Evolutionary conservation across 2,329 filamentous ascomycete genomes (phyloP), one percentile per base, ranked within the genome.

Genomic region (Rhynchosporium secalis): DNA sequence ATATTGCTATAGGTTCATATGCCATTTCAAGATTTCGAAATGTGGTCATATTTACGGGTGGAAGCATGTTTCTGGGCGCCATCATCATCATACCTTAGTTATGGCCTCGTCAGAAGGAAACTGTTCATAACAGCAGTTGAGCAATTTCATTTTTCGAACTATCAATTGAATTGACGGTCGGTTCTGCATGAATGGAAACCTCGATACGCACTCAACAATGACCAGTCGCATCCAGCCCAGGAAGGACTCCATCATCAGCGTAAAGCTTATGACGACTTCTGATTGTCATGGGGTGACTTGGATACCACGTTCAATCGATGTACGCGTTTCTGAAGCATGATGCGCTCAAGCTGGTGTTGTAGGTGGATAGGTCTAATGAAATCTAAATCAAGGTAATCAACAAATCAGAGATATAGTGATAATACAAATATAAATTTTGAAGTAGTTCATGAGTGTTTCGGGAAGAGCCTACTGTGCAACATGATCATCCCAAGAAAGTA

Each of bases 41-140:
- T 38, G n/a, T 71, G 40, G 63, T 71, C 3, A 56, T 68, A 12
- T 71, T 70, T 45, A 70, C 68, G 2, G 68, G 69, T 9, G 41
- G 52, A 26, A 69, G 62, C 26, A 68, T 71, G 66, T 15, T 64
- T 8, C 47, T 48, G 6, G 70, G 68, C 61, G 66, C 68, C 2
- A 8, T 61, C 1, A 40, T 58, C 33, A 62, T 70, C 12, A 20
- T 57, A n/a, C 29, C 48, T 8, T 51, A 31, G 48, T 51, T 51
- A n/a, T 51, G 48, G 48, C 15, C 48, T 36, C 48, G 31, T n/a
- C 48, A 36, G 48, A 36, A 36, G 48, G 36, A 15, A 51, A 51
- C 31, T 51, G 29, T 29, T 26, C 20, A 36, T n/a, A n/a, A 36
- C 15, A 12, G 13, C 31, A 7, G 29, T 20, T 51, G 31, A 51